Base-by-base conservation (phyloP, 139 green algal genomes). In the Haematococcus lacustris region DNA sequence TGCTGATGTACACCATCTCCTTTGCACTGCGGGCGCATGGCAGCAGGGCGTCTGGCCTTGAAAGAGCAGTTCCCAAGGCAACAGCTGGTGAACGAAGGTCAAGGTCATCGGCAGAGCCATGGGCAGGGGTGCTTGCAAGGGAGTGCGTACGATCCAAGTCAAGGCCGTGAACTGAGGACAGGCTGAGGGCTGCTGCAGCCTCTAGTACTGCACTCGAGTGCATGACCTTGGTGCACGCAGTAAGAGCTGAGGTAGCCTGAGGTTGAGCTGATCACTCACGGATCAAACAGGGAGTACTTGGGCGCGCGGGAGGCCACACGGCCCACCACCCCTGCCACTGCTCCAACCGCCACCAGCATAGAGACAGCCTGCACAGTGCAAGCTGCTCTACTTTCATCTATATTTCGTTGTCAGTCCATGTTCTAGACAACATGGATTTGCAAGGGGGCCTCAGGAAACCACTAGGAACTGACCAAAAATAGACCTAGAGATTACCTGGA, bases 221-320 rank as follows among this genome's bases (percentile, higher is more conserved):
- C 47, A 57, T 57, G 13, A 57, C 47, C 47, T 57, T 13, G 21
- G 13, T 57, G 21, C 47, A 28, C 13, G 47, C 47, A 57, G 47
- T 57, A 57, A 57, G 47, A 57, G 13, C 47, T 57, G 13, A 21
- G 47, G 13, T 13, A 28, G 13, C 13, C 21, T 57, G 47, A 21
- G 13, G 21, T 21, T 57, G 13, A 21, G 47, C 47, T 57, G 13
- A 57, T 57, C 21, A 68, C 61, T 26, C 66, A 91, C 90, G 88
- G 88, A 71, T 93, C 88, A 70, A 94, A 94, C 66, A 94, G 76
- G 7, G 74, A 87, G 80, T 91, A 94, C 82, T 94, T 94, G 77
- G 85, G 75, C 34, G 81, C 77, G 3, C 88, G 82, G 17, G 84
- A 61, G 37, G 69, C 60, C 40, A 78, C 73, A 1, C 73, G 51